Evolutionary conservation across 768 basidiomycete species (phyloP).

Genomic region (Kwoniella heveanensis): DNA sequence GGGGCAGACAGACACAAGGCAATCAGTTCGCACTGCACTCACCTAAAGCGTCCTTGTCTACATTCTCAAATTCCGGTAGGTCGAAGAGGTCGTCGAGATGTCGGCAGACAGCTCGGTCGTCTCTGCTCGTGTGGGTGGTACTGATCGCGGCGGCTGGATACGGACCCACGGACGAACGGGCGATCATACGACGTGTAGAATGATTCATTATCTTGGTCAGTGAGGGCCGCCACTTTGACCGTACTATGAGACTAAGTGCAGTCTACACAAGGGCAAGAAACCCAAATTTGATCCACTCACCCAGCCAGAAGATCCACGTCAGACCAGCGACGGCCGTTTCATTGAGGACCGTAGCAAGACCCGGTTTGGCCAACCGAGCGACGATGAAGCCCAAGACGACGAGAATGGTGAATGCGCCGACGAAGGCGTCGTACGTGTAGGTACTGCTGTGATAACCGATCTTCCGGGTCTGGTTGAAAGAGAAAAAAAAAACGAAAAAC

Average conservation of each 20-base stretch:
- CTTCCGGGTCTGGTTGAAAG: constrained; percentile 26
- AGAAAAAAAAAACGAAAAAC: too few species aligned
- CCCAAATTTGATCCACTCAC: too few species aligned
- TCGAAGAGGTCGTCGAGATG: constrained; percentile 38
- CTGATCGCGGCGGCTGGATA: constrained; percentile 24
- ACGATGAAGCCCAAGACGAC: constrained; percentile 21
- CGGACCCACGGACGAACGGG: too few species aligned
- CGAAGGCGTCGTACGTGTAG: constrained; percentile 40
- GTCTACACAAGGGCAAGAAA: too few species aligned
- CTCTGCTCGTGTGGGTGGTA: constrained; percentile 27
- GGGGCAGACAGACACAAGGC: too few species aligned
- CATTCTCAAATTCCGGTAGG: constrained; percentile 31
- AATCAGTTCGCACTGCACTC: neutral
- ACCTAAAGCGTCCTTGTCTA: constrained; percentile 24
- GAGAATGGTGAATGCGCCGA: constrained; percentile 39
- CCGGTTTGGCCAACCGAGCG: neutral
- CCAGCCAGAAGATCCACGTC: constrained; percentile 40
- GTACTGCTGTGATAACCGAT: constrained; percentile 25
- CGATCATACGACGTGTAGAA: too few species aligned
- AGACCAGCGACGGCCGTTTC: constrained; percentile 11
- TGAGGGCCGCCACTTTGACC: too few species aligned
- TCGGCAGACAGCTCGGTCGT: constrained; percentile 35
- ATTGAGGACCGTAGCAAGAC: neutral
- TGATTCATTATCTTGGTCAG: too few species aligned
- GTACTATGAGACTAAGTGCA: too few species aligned